These are phyloP conservation scores for Alternaria tenuissima DNA, from an alignment of 2,329 filamentous ascomycete species.

Conservation along the genomic window DNA sequence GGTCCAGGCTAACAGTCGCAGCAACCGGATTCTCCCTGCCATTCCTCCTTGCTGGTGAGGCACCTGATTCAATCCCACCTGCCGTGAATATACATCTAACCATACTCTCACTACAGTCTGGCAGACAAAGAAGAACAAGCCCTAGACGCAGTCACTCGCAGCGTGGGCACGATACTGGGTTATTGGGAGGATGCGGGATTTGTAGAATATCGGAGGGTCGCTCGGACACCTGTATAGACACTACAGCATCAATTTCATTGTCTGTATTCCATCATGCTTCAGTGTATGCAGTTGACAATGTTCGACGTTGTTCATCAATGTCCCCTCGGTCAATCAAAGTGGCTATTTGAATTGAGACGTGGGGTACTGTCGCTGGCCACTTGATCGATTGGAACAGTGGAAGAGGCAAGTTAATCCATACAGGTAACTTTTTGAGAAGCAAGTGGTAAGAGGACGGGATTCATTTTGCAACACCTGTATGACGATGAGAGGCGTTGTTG, in stretches of 20 bases:
- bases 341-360: background rate
- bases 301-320: background rate
- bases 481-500: constrained; percentile 14
- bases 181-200: constrained; percentile 25
- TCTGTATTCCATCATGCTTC: constrained; percentile 26
- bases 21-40: constrained; percentile 66
- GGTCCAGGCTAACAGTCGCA: constrained; percentile 54
- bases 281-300: background rate
- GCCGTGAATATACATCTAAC: constrained; percentile 30
- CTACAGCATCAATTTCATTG: constrained; percentile 49
- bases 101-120: constrained; percentile 59
- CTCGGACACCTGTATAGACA: constrained; percentile 44
- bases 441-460: background rate
- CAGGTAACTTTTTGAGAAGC: background rate
- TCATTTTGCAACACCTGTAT: constrained; percentile 11
- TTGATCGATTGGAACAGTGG: background rate
- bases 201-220: constrained; percentile 47
- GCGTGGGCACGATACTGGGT: constrained; percentile 26
- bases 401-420: background rate
- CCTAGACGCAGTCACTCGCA: constrained; percentile 27
- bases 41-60: constrained; percentile 71
- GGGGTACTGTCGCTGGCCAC: background rate
- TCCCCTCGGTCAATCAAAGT: constrained; percentile 6
- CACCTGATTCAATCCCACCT: background rate
- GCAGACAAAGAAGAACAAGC: constrained; percentile 71